Evolutionary conservation across 192 early-diverging fungal species (phyloP), one percentile per base, ranked within the genome.

Genomic region (Diversispora epigaea): DNA sequence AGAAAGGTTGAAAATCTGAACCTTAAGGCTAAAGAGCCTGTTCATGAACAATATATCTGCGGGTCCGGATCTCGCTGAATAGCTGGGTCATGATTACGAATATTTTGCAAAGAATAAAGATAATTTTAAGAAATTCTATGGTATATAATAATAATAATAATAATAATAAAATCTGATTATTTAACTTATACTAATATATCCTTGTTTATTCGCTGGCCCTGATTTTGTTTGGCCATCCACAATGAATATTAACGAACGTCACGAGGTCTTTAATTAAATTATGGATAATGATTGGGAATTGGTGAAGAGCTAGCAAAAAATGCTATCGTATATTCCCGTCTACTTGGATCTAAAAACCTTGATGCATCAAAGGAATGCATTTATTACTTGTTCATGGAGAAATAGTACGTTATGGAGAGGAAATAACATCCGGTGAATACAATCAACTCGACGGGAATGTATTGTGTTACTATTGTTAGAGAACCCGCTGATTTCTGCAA

Each of bases 361-460:
- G 43, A 65, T 65, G 14, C 14, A 17, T 45, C 43, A 43, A 65
- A 65, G 63, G 63, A 65, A 65, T 41, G 4, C 43, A 65, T 45
- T 8, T 65, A 5, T 65, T 65, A 65, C 17, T 65, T n/a, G 43
- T 46, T 46, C 25, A 65, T 45, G 63, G 63, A 45, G 15, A 65
- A n/a, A 45, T 65, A 65, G 40, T 19, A 44, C 19, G 25, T n/a
- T 60, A 60, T n/a, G 57, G 57, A 22, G n/a, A 60, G 9, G 4
- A 11, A 8, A 50, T 50, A 8, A 2, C 49, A 4, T 8, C 49
- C 2, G 14, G 1, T 50, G 49, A 50, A 50, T 50, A 50, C 49
- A 14, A 50, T 50, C 10, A 50, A 50, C 49, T 50, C 5, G 49
- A 2, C 10, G 14, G 5, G 49, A 50, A 12, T 50, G 8, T 12